Base-by-base conservation (phyloP, 2,329 filamentous ascomycete species). In the Colletotrichum nymphaeae region DNA sequence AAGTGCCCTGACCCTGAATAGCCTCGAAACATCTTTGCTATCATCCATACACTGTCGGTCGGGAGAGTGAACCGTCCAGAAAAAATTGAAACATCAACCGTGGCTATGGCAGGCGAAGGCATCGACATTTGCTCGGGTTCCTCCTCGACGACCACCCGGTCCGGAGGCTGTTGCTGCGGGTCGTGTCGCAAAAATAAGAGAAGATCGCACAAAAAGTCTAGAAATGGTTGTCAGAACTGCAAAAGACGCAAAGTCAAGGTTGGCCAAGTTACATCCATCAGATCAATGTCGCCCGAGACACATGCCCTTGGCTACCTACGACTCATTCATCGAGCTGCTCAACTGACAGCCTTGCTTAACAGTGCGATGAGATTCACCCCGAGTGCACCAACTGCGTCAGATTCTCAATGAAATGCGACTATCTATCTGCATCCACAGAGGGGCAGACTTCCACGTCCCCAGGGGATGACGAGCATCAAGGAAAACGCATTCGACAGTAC, bases 331-430 rank as follows among this genome's bases (percentile, higher is more conserved):
- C 32, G 8, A 16, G 52, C 14, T 9, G 6, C 35, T 24, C 12
- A 16, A 35, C 14, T 9, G 3, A 46, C n/a, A 7, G 30, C 2
- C 53, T 69, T 11, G 24, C 22, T 19, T 4, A 22, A 24, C 37
- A 76, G 74, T 76, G 73, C 32, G 74, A 76, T 49, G 74, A 76
- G 49, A 59, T 56, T 7, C 74, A 71, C 22, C 72, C 74, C 4
- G 52, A 68, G 26, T 76, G 73, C 63, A 42, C 55, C 4, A 75
- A 69, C 28, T 76, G 72, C 60, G 26, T 63, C 2, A 56, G 71
- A 19, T 72, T 75, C 16, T 72, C 71, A 12, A 66, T 74, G 19
- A 24, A 32, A 5, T 75, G 74, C 26, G 71, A 74, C 49, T 75
- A 68, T 28, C 49, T 59, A n/a, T 42, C 42, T 16, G 16, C 37